Percentiles rank a stretch among this genome's conserved stretches.
Evolutionary conservation across 768 basidiomycete genomes (phyloP).

Genomic region (Pilatotrama ljubarskyi): DNA sequence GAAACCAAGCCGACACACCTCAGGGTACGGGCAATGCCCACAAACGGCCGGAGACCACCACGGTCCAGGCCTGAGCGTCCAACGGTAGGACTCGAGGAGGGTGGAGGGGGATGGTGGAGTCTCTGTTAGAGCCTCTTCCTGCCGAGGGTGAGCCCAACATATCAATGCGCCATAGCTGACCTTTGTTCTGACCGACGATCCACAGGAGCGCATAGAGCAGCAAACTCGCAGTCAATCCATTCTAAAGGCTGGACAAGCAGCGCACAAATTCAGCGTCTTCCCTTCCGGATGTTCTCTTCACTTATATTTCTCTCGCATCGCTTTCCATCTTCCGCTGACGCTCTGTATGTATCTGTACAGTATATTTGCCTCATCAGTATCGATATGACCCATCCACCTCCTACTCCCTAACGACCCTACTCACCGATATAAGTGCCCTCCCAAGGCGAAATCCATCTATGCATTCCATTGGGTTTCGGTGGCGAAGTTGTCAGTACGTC

Average conservation of each 20-base stretch:
- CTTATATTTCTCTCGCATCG: not conserved
- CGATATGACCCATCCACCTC: not conserved
- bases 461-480: constrained; percentile 14
- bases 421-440: not conserved
- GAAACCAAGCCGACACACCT: constrained; percentile 12
- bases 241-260: not conserved
- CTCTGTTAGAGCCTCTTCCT: not conserved
- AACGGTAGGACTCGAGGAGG: not conserved
- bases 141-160: not conserved
- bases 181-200: not conserved
- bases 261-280: not conserved
- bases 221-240: not conserved
- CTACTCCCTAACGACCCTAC: constrained; percentile 8
- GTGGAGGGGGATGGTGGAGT: not conserved
- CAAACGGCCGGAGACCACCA: constrained; percentile 15
- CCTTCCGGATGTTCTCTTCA: not conserved
- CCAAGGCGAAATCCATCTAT: not conserved
- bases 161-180: not conserved
- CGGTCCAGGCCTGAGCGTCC: not conserved
- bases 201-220: not conserved
- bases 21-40: not conserved
- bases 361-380: constrained; percentile 12
- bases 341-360: constrained; percentile 9
- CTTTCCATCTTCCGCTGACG: constrained; percentile 7
- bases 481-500: constrained; percentile 8